Conservation (phyloP, 2,329 filamentous ascomycete genomes). For the Exophiala lecanii-corni region DNA sequence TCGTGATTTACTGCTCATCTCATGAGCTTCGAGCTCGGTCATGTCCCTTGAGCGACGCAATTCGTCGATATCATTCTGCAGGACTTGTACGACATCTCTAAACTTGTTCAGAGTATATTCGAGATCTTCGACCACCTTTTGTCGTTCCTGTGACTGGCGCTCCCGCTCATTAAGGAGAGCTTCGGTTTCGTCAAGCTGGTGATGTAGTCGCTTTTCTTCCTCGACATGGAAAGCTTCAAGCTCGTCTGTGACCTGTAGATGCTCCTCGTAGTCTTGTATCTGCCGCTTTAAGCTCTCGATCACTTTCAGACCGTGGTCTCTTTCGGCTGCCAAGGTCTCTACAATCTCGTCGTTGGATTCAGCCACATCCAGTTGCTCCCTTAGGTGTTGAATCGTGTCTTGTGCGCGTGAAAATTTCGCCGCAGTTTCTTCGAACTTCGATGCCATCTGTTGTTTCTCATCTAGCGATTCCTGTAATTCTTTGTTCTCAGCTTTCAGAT, state of each 20-base stretch:
- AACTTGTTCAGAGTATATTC: conserved; percentile 87
- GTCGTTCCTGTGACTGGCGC: conserved; percentile 68
- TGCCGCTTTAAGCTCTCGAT: conserved; percentile 32
- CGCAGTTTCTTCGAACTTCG: conserved; percentile 64
- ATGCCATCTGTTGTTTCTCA: conserved; percentile 62
- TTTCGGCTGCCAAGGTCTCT: conserved; percentile 83
- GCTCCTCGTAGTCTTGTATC: conserved; percentile 79
- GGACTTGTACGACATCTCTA: conserved; percentile 76
- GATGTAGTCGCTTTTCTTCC: conserved; percentile 77
- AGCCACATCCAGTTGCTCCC: conserved; percentile 84
- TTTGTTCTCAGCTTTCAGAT: conserved; percentile 70
- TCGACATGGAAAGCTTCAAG: conserved; percentile 78
- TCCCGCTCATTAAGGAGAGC: conserved; percentile 76
- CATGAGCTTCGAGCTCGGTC: conserved; percentile 86
- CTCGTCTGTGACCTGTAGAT: conserved; percentile 92
- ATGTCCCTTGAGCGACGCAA: conserved; percentile 84
- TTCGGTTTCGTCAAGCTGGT: conserved; percentile 87
- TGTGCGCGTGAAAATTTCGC: conserved; percentile 71
- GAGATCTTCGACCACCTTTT: conserved; percentile 75
- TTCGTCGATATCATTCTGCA: conserved; percentile 84
- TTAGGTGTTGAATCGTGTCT: conserved; percentile 73
- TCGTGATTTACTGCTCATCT: conserved; percentile 79
- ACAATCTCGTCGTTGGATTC: conserved; percentile 90
- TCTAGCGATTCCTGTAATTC: conserved; percentile 68
- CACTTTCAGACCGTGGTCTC: conserved; percentile 52